Base-by-base conservation (phyloP, 164 flowering plant genomes). In the Magnolia officinalis region DNA sequence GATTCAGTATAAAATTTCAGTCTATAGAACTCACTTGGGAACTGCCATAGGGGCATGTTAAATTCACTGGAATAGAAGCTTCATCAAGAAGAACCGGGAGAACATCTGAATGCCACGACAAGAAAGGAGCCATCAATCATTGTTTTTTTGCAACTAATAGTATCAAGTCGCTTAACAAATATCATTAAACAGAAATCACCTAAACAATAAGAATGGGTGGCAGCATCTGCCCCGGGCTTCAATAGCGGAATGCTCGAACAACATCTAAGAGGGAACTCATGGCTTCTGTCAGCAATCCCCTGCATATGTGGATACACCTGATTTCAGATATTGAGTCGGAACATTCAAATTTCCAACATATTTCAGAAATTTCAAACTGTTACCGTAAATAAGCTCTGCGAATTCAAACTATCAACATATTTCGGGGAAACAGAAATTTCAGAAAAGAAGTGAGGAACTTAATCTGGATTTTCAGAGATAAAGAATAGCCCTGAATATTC, bases 21-120 rank as follows among this genome's bases (percentile, higher is more conserved):
- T 16, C 63, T 1, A 67, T 6, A 16, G 58, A 13, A 70, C 68
- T 76, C 59, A 76, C 78, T 61, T 70, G 59, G 13, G 29, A 76
- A 76, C 37, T 59, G 7, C 26, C 73, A 70, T 63, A 76, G 13
- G 73, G 73, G 72, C 73, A 76, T 59, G 59, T 37, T 37, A 76
- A n/a, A 14, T 49, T 70, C 29, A 59, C 72, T 14, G 73, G 78
- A 13, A 75, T 26, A 49, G 74, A 76, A 61, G 67, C 51, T 61
- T 61, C n/a, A 14, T 76, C 73, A 2, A 74, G 61, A 70, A 76
- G 26, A 59, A 76, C 73, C 0, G 78, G 78, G 7, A 76, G 49
- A 59, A 76, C 59, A 76, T 76, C 78, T 76, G 78, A 70, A 70
- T 69, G 58, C 29, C 58, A 72, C n/a, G 5, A n/a, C 51, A 70